Percentiles rank a stretch among this genome's conserved stretches.
Evolutionary conservation across 306 rosid species (phyloP).

Genomic region (Cicer arietinum): DNA sequence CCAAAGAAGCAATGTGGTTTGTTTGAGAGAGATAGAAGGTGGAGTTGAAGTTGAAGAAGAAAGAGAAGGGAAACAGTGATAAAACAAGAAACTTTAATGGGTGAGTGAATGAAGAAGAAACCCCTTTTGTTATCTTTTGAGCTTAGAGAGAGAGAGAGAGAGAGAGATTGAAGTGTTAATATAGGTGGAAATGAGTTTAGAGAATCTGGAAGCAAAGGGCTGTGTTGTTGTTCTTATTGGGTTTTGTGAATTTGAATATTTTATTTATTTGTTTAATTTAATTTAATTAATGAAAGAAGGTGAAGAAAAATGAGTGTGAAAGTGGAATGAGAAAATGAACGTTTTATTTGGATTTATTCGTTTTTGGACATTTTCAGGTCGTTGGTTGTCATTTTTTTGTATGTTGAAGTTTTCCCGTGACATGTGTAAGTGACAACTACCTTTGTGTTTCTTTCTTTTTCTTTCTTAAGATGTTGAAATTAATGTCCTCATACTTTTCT

Average conservation of each 20-base stretch:
- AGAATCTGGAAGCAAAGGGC: conserved; percentile 49
- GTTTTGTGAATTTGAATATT: conserved; percentile 67
- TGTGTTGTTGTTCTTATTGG: conserved; percentile 50
- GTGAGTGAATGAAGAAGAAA: conserved; percentile 37
- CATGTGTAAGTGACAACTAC: conserved; percentile 39
- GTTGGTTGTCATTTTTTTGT: conserved; percentile 41
- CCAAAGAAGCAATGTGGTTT: conserved; percentile 37
- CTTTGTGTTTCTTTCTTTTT: neutral
- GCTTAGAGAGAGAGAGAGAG: conserved; percentile 24
- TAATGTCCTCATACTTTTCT: neutral
- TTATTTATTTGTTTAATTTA: conserved; percentile 40
- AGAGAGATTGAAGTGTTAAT: conserved; percentile 44
- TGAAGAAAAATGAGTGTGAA: neutral
- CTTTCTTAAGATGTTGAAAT: neutral
- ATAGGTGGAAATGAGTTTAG: conserved; percentile 43
- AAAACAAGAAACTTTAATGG: conserved; percentile 56
- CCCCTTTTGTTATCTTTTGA: conserved; percentile 47
- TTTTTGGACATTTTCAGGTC: conserved; percentile 46
- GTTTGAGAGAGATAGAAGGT: conserved; percentile 30
- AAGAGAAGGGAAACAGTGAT: conserved; percentile 43
- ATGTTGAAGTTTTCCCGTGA: conserved; percentile 39
- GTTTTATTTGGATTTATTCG: conserved; percentile 71
- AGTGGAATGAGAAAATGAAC: conserved; percentile 60
- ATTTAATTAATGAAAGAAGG: neutral
- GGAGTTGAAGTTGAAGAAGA: conserved; percentile 35